These are phyloP conservation scores for Dissophora globulifera DNA, from an alignment of 192 early-diverging fungal genomes.

Conservation along the genomic window DNA sequence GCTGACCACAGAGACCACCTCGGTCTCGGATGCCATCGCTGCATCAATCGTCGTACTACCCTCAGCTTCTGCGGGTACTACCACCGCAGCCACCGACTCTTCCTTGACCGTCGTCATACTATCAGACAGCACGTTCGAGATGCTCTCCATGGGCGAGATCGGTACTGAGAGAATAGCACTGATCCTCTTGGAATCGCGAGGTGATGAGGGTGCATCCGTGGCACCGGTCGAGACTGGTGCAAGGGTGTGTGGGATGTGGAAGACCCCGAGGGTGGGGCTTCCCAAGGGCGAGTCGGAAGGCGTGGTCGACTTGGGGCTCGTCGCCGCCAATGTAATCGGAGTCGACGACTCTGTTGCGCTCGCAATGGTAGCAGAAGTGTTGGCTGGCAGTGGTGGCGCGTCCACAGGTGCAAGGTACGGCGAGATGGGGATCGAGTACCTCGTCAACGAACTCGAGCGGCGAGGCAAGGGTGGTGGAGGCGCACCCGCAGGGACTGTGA, in stretches of 20 bases:
- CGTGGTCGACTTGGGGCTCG: not conserved
- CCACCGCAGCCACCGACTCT: not conserved
- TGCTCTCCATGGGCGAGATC: constrained; percentile 5
- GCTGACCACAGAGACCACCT: not conserved
- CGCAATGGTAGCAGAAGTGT: not conserved
- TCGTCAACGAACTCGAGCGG: constrained; percentile 37
- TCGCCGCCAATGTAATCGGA: no score
- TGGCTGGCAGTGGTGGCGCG: constrained; percentile 41
- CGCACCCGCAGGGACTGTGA: constrained; percentile 27
- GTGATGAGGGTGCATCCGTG: not conserved
- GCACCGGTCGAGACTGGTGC: not conserved
- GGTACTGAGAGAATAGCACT: constrained; percentile 1
- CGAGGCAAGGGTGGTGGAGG: constrained; percentile 46
- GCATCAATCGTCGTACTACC: not conserved
- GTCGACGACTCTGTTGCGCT: not conserved
- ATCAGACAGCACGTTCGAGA: constrained; percentile 10
- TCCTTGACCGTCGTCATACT: not conserved
- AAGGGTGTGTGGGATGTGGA: constrained; percentile 33
- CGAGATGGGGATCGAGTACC: constrained; percentile 37
- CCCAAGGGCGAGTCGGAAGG: constrained; percentile 1
- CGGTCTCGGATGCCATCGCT: not conserved
- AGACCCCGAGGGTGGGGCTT: constrained; percentile 33
- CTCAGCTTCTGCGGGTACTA: no score
- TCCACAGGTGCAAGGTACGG: constrained; percentile 30
- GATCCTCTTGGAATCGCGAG: not conserved